Evolutionary conservation across 1,284 basidiomycete genomes (phyloP), one percentile per base, ranked within the genome.

Genomic region (Anthracocystis walkeri): DNA sequence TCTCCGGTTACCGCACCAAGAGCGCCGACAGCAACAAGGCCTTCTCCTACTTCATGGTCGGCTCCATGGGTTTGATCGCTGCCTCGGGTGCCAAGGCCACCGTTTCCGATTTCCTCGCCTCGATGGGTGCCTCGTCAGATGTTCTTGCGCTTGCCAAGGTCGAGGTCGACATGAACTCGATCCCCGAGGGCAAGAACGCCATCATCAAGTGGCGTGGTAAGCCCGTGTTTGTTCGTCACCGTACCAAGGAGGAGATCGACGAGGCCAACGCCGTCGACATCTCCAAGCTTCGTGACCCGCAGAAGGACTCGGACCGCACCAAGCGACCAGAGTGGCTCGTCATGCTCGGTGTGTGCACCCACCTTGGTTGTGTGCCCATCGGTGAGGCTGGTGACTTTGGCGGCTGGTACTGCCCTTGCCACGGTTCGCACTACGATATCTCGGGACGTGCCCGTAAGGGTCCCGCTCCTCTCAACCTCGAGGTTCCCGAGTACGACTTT

Each of bases 281-380:
- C 90, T 93, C 93, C 89, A 83, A 88, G 54, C 89, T 99, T 77
- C 90, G 97, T 80, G 97, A 99, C 86, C 97, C 97, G 58, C 89
- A 99, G 88, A 88, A 90, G 65, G 97, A 99, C 85, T 92, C 93
- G 83, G 89, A 89, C 61, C 90, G 97, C 75, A 90, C 91, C 67
- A 93, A 98, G 90, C 92, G 92, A 87, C 95, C 96, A 46, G 96
- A 99, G 87, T 99, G 96, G 97, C 88, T 82, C 74, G 87, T 87
- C 42, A 84, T 85, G 83, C 77, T 85, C 16, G 83, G 83, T 55
- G 94, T 97, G 71, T 97, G 96, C 91, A 99, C 97, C 45, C 97
- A 99, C 88, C 88, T 99, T 77, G 96, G 97, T 87, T 99, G 97
- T 89, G 97, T 99, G 58, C 97, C 97, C 75, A 98, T 99, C 79